Evolutionary conservation across 176 grass and related monocot species (phyloP), one percentile per base, ranked within the genome.

Genomic region (Puya raimondii): DNA sequence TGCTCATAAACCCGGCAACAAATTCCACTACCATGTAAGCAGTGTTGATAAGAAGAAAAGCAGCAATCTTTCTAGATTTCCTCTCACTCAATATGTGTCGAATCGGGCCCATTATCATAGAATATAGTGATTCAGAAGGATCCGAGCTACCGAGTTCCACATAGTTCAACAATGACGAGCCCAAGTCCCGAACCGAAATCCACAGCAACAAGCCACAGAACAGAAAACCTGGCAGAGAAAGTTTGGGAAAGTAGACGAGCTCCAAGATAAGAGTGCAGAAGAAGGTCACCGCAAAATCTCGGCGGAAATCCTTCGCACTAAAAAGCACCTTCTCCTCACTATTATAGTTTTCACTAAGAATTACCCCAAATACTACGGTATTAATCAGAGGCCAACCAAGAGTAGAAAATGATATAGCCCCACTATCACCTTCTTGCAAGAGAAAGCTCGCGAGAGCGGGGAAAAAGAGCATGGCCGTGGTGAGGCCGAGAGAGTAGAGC

Each of bases 21-120:
- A 97, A 97, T 51, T 97, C 94, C 61, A 97, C 84, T 58, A 97
- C 86, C 94, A 97, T 97, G 75, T 97, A 97, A 14, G 84, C 77
- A 16, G 94, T 76, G 61, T 90, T 93, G 47, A 97, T 97, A 69
- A 97, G 50, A 16, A 97, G 82, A 78, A 97, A 97, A 49, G 74
- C 84, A 47, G 89, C 86, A 63, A 97, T 97, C 78, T 97, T 97
- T 72, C 89, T 87, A 0, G 89, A 92, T 70, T 80, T 97, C 0
- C 89, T 84, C 67, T 92, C 88, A 14, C 84, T 88, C 76, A 97
- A 68, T 80, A 97, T 90, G 79, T 97, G 94, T 64, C 83, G 83
- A 63, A 86, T 73, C 1, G 94, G 89, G 12, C 82, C 84, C 77
- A 83, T 92, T 71, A 92, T 56, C 48, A 81, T 76, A 17, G 85